Conservation (phyloP, 805 yeast genomes). For the Torulaspora quercuum region DNA sequence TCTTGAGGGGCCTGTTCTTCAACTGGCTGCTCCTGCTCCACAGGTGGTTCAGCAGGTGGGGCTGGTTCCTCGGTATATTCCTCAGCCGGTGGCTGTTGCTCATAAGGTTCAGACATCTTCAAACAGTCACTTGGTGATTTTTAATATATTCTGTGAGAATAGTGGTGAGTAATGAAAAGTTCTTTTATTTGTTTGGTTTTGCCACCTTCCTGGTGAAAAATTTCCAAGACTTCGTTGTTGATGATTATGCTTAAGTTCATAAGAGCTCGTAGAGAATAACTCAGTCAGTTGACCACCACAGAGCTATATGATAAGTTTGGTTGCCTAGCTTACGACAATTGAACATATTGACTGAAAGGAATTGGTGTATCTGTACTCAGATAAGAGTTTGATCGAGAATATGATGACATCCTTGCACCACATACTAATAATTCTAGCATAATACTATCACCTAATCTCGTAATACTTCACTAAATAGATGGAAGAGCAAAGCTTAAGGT, state of each 20-base stretch:
- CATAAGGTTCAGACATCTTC: conserved; percentile 23
- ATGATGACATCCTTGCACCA: conserved; percentile 1
- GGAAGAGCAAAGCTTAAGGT: too few relatives aligned
- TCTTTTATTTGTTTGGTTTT: conserved; percentile 2
- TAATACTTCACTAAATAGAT: too few relatives aligned
- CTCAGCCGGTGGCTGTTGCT: conserved; percentile 22
- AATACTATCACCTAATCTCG: too few relatives aligned
- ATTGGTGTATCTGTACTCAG: too few relatives aligned
- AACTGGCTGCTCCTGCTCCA: conserved; percentile 14
- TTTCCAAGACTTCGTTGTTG: conserved; percentile 1
- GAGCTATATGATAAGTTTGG: too few relatives aligned
- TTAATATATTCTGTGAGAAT: neutral
- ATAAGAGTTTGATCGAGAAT: too few relatives aligned
- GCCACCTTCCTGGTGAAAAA: conserved; percentile 9
- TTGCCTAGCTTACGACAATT: too few relatives aligned
- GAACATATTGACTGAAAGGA: too few relatives aligned
- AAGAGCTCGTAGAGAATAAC: neutral
- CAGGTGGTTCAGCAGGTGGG: conserved; percentile 19
- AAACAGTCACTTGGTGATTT: conserved; percentile 1
- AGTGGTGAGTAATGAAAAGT: neutral
- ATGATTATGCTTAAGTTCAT: neutral
- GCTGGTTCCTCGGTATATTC: conserved; percentile 13
- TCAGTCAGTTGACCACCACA: too few relatives aligned
- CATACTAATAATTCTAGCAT: too few relatives aligned
- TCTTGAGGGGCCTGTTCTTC: conserved; percentile 15